Conservation (phyloP, 176 grass and related monocot species). For the Raddia distichophylla region DNA sequence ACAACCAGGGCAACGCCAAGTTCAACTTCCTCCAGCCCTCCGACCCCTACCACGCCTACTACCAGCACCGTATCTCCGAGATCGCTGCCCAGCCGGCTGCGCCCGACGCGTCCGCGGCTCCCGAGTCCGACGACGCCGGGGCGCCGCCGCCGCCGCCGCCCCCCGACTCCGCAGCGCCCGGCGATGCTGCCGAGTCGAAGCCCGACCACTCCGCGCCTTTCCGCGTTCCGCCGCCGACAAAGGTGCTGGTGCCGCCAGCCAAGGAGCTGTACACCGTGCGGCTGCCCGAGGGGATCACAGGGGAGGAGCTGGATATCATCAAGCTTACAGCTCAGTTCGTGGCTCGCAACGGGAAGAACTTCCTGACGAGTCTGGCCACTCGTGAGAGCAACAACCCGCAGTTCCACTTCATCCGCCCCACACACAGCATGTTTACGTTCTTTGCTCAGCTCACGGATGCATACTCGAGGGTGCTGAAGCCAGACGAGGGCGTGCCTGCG, state of each 20-base stretch:
- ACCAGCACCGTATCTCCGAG: conserved; percentile 80
- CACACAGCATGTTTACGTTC: conserved; percentile 96
- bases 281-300: conserved; percentile 82
- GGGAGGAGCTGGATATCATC: conserved; percentile 91
- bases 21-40: conserved; percentile 89
- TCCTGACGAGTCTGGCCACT: conserved; percentile 60
- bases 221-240: conserved; percentile 51
- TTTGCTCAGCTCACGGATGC: conserved; percentile 79
- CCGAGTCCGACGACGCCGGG: conserved; percentile 20
- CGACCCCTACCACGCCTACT: conserved; percentile 86
- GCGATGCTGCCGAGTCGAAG: conserved; percentile 39
- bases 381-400: conserved; percentile 67
- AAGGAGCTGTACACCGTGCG: conserved; percentile 77
- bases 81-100: conserved; percentile 45
- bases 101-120: conserved; percentile 11
- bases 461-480: conserved; percentile 82
- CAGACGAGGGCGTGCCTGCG: conserved; percentile 43
- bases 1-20: conserved; percentile 81
- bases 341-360: conserved; percentile 82
- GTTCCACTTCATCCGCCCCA: conserved; percentile 93
- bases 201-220: conserved; percentile 68
- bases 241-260: conserved; percentile 76
- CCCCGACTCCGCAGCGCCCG: conserved; percentile 32
- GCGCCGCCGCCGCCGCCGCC: background rate
- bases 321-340: conserved; percentile 97